Base-by-base conservation (phyloP, 169 alveolate species). In the Eimeria acervulina region DNA sequence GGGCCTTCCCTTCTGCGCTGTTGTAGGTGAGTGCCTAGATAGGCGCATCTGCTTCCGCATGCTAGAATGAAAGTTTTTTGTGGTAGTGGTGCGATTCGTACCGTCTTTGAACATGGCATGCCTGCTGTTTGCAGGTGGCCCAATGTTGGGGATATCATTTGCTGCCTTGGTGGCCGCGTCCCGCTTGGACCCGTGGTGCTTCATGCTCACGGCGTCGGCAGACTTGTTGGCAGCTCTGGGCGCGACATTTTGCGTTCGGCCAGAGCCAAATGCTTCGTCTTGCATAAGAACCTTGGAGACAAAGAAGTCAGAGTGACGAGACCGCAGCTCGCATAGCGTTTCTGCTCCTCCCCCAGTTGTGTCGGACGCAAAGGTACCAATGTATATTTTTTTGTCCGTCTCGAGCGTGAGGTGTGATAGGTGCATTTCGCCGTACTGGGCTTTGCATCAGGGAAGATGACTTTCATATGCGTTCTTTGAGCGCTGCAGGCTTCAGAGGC, bases 41-140 rank as follows among this genome's bases (percentile, higher is more conserved):
- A 72, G 52, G 81, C 51, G 51, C 51, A 70, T 19, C 31, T 51
- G 81, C 81, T 7, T 19, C 51, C 55, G 5, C 12, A 47, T 47
- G 59, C 7, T 1, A 51, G 83, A 72, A 31, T 72, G 4, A 12
- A 38, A 36, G 15, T 19, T 31, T 33, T 38, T 0, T 7, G 28
- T 15, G 83, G 52, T 17, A 36, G 36, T 28, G 51, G 19, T 17
- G 13, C 51, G 0, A 68, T 31, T 28, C 31, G n/a, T 6, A 36
- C 28, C 31, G 51, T 19, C 0, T 31, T 17, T 72, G 17, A 19
- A 36, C 31, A 19, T 28, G 15, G 31, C 28, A 47, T 78, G 63
- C 7, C 61, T 78, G 38, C 92, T 84, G 92, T 84, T 33, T 63
- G 52, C 94, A 87, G 94, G 94, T 38, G 94, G 94, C 83, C 94